Conservation (phyloP, 352 stramenopile genomes). For the Vaucheria bursata region DNA sequence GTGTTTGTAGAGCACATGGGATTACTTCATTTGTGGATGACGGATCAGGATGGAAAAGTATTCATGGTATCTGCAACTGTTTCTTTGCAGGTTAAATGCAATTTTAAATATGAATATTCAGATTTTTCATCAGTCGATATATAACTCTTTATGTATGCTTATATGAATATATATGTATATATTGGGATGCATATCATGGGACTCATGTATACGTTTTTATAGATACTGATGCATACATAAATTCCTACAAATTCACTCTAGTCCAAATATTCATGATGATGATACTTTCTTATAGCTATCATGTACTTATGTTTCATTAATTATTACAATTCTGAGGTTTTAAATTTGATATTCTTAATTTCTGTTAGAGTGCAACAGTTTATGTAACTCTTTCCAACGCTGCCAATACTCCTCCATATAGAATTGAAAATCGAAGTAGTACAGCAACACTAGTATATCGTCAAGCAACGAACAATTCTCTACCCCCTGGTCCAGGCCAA, state of each 20-base stretch:
- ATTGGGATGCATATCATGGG: too few relatives aligned
- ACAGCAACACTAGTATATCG: slow-evolving; percentile 38
- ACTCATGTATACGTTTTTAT: too few relatives aligned
- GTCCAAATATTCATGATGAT: too few relatives aligned
- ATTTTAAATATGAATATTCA: too few relatives aligned
- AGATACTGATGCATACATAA: too few relatives aligned
- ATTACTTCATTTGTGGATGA: slow-evolving; percentile 44
- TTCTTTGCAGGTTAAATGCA: slow-evolving; percentile 22
- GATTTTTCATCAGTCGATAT: too few relatives aligned
- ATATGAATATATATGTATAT: too few relatives aligned
- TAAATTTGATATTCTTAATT: neutral
- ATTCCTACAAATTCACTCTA: too few relatives aligned
- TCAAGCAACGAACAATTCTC: slow-evolving; percentile 16
- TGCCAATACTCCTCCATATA: slow-evolving; percentile 38
- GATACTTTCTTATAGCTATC: too few relatives aligned
- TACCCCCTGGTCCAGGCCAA: neutral
- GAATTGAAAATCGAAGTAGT: slow-evolving; percentile 47
- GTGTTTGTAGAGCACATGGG: slow-evolving; percentile 45
- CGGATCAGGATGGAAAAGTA: slow-evolving; percentile 17
- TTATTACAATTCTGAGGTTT: slow-evolving; percentile 2
- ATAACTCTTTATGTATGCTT: too few relatives aligned
- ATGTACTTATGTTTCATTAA: neutral
- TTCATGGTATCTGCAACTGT: slow-evolving; percentile 40
- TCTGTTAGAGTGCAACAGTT: slow-evolving; percentile 42
- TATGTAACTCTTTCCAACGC: slow-evolving; percentile 39